Base-by-base conservation (phyloP, 2,329 filamentous ascomycete genomes). In the Beauveria asiatica region DNA sequence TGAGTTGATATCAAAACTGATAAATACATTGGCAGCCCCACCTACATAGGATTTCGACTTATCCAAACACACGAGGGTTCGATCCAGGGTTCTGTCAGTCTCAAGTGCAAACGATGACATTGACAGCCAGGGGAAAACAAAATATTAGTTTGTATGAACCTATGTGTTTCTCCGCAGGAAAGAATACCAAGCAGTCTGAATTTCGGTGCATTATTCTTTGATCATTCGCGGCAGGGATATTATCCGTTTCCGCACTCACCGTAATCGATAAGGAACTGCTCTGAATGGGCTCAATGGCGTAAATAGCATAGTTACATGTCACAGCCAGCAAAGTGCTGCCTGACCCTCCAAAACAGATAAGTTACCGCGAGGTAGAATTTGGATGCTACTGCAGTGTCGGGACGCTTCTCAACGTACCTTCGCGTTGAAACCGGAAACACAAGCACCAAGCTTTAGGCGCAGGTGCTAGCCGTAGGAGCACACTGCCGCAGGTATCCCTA, bases 201-300 rank as follows among this genome's bases (percentile, higher is more conserved):
- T 9, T 11, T 3, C 9, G 9, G 30, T 33, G 30, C 30, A 33
- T 33, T 33, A 33, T 9, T 11, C 30, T 11, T 33, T 33, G 3
- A 33, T 33, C 30, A 11, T 33, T 33, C 30, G 41, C 27, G 57
- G 50, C 25, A 41, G 33, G 50, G 41, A 42, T 41, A 23, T 48
- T 54, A 49, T 54, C 50, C 50, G 54, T 51, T 42, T 49, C 50
- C 57, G 57, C 42, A n/a, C 6, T 25, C 17, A 17, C 49, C 21
- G 21, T 48, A 54, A 60, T 60, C 57, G 57, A 60, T 60, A 60
- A 53, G 41, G 23, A 5, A 48, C 10, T 13, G 33, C 21, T 37
- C 23, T 5, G 27, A 50, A 25, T 41, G 48, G 48, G 5, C n/a
- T 21, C 19, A n/a, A 58, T 50, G 25, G 57, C 48, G 56, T 50